Conservation (phyloP, 192 early-diverging fungal species). For the Dissophora globulifera region DNA sequence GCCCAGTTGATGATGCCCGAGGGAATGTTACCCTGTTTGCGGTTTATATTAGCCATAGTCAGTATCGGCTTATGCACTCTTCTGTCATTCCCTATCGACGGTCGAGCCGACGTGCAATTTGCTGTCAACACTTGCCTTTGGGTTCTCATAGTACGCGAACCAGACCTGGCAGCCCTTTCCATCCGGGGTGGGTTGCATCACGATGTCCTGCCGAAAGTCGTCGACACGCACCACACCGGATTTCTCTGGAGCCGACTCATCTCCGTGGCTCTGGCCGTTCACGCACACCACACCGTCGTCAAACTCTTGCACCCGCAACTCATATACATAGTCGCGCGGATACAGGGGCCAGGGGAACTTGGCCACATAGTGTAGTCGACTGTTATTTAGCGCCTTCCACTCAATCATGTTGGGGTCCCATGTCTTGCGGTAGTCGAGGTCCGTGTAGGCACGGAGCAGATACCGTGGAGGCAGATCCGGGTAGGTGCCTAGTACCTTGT, state of each 20-base stretch:
- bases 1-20: constrained; percentile 43
- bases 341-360: constrained; percentile 62
- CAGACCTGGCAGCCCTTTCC: constrained; percentile 54
- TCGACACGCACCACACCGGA: constrained; percentile 58
- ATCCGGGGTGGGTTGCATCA: constrained; percentile 47
- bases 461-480: constrained; percentile 48
- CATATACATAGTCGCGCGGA: constrained; percentile 62
- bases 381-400: constrained; percentile 44
- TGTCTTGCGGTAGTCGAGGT: constrained; percentile 58
- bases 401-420: constrained; percentile 64
- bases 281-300: constrained; percentile 20
- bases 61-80: too few relatives aligned
- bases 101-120: too few relatives aligned
- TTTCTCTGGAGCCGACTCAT: constrained; percentile 24
- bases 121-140: constrained; percentile 39
- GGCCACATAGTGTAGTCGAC: constrained; percentile 40
- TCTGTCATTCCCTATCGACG: too few relatives aligned
- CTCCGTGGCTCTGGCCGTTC: constrained; percentile 35
- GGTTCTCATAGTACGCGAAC: constrained; percentile 61
- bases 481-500: constrained; percentile 56
- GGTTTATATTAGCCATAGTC: too few relatives aligned
- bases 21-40: constrained; percentile 41
- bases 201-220: constrained; percentile 59
- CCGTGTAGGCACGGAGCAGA: constrained; percentile 57
- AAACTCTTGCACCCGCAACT: constrained; percentile 44